Conservation (phyloP, 192 early-diverging fungal genomes). For the Cetraspora pellucida region DNA sequence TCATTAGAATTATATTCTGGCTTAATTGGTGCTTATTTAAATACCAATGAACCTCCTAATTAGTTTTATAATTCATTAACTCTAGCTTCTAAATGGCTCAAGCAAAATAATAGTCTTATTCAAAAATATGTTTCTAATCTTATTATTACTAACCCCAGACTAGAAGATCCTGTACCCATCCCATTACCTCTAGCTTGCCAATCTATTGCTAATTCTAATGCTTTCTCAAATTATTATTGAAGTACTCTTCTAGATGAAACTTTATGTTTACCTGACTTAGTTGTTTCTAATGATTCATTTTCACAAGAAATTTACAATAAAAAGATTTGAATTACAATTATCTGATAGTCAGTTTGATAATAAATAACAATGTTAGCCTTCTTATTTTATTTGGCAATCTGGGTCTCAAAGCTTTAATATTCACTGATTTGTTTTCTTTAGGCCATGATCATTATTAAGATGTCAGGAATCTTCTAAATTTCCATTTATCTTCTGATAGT, state of each 20-base stretch:
- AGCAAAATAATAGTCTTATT: background rate
- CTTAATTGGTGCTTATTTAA: background rate
- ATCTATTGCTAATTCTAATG: no score
- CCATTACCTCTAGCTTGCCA: no score
- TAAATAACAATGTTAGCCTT: no score
- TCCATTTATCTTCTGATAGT: background rate
- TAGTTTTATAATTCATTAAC: background rate
- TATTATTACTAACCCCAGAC: background rate
- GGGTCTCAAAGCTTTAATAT: no score
- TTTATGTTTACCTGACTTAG: background rate
- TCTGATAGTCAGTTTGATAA: no score
- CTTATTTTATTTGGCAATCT: no score
- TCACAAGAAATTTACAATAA: background rate
- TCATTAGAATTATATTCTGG: conserved; percentile 14
- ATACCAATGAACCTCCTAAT: background rate
- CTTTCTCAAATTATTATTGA: no score
- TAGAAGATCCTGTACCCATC: background rate
- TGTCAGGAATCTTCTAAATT: background rate
- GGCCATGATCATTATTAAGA: background rate
- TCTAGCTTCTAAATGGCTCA: background rate
- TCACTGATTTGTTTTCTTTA: background rate
- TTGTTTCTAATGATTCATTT: background rate
- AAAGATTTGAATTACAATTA: background rate
- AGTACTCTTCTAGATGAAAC: background rate
- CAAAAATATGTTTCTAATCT: background rate